phyloP scores from a whole-genome alignment of 495 filamentous ascomycete genomes.

The Lasiosphaeriaceae sp. region DNA sequence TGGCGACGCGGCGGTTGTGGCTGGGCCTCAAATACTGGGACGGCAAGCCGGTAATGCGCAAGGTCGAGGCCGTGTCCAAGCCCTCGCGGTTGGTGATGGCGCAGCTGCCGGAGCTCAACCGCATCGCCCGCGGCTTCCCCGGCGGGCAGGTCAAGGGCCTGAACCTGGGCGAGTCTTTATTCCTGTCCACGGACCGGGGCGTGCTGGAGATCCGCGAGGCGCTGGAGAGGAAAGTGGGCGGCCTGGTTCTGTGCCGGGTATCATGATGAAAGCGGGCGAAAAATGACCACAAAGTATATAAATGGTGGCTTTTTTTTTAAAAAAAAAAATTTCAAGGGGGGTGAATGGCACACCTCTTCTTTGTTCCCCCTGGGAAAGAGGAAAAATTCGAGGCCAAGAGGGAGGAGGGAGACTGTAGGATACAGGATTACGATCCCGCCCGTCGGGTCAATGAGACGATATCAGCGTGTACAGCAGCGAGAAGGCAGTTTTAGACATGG shows the following conservation, averaged over 20 bases:
- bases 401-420: slow-evolving; percentile 1
- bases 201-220: slow-evolving; percentile 85
- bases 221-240: slow-evolving; percentile 78
- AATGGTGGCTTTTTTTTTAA: too few relatives aligned
- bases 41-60: slow-evolving; percentile 74
- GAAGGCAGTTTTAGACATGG: too few relatives aligned
- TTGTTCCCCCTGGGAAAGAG: background rate
- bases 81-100: slow-evolving; percentile 71
- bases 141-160: slow-evolving; percentile 65
- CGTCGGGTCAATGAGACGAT: too few relatives aligned
- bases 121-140: slow-evolving; percentile 62
- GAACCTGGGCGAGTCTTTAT: slow-evolving; percentile 78
- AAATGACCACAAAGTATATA: too few relatives aligned
- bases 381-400: background rate
- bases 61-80: slow-evolving; percentile 67
- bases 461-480: too few relatives aligned
- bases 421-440: background rate
- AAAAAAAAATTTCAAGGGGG: too few relatives aligned
- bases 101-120: slow-evolving; percentile 53
- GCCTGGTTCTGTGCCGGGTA: slow-evolving; percentile 75
- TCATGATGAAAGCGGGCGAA: slow-evolving; percentile 38
- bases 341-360: too few relatives aligned
- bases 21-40: slow-evolving; percentile 91
- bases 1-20: slow-evolving; percentile 78
- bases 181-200: slow-evolving; percentile 73